Base-by-base conservation (phyloP, 257 asterid genomes). In the Cruciata laevipes region DNA sequence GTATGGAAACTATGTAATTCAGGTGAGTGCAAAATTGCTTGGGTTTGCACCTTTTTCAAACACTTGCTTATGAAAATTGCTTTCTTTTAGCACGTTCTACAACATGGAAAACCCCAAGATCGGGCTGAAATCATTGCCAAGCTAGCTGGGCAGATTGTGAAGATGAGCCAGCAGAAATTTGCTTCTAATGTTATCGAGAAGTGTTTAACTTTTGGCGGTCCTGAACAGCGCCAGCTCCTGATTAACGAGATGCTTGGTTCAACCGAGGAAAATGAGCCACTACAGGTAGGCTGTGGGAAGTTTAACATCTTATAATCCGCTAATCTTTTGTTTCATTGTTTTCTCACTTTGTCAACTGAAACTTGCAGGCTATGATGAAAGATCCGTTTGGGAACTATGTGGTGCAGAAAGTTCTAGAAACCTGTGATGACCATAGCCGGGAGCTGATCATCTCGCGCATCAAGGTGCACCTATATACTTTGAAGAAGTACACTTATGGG, bases 161-260 rank as follows among this genome's bases (percentile, higher is more conserved):
- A 81, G 86, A 86, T 92, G 97, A 92, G 98, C 56, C 96, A 86
- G 74, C 96, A 91, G 74, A 91, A 91, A 63, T 92, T 82, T 13
- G 98, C 98, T 40, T 92, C 98, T 37, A 92, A 92, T 66, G 97
- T 92, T 23, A 85, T 92, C 13, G 98, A 92, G 82, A 89, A 89
- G 76, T 90, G 98, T 81, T 80, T 93, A 84, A 78, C 77, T 44
- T 88, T 76, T 44, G 95, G 95, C 31, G 78, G 85, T 47, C 89
- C 87, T 27, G 91, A 85, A 47, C 91, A 89, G 73, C 86, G 91
- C 32, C 80, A 87, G 62, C 68, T 86, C 32, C 70, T 92, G 83
- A 89, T 89, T 30, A 80, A 81, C 10, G 96, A 92, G 81, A 92
- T 92, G 83, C 97, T 92, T 68, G 98, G 97, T 35, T 79, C 90